These are phyloP conservation scores for Handroanthus guayacan DNA, from an alignment of 257 asterid genomes.

Conservation along the genomic window DNA sequence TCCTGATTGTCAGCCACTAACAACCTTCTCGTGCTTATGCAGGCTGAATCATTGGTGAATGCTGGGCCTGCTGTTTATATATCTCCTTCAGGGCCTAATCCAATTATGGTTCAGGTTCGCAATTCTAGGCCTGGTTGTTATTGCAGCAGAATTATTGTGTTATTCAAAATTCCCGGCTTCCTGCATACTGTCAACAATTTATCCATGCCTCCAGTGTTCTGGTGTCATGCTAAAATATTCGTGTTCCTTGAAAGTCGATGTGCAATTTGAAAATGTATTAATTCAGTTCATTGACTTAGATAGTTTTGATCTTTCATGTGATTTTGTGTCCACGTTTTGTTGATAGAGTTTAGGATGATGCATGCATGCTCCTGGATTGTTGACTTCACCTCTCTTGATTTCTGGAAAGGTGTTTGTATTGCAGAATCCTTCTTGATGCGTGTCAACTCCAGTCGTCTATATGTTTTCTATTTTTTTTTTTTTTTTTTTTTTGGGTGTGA, in stretches of 20 bases:
- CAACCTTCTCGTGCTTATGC: conserved; percentile 46
- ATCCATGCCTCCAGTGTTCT: not conserved
- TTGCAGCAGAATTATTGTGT: not conserved
- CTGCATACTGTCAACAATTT: conserved; percentile 18
- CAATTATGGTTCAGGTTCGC: conserved; percentile 97
- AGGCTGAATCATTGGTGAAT: conserved; percentile 87
- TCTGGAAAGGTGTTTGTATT: not conserved
- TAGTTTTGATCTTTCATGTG: conserved; percentile 17
- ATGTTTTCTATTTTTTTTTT: conserved; percentile 8
- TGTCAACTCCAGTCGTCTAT: not conserved
- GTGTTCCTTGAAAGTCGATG: not conserved
- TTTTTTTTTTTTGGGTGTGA: too few relatives aligned
- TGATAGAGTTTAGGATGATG: not conserved
- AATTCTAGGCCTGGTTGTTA: conserved; percentile 18
- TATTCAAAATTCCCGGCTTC: conserved; percentile 3
- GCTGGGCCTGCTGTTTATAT: conserved; percentile 98
- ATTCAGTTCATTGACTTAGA: conserved; percentile 2
- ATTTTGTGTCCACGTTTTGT: not conserved
- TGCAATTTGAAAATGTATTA: not conserved
- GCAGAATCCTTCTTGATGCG: not conserved
- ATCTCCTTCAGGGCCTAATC: conserved; percentile 95
- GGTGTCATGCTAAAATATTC: conserved; percentile 12
- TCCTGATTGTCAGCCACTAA: conserved; percentile 21
- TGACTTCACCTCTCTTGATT: not conserved
- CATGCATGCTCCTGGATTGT: not conserved